Evolutionary conservation across 192 early-diverging fungal genomes (phyloP).

Genomic region (Entophlyctis luteolus): DNA sequence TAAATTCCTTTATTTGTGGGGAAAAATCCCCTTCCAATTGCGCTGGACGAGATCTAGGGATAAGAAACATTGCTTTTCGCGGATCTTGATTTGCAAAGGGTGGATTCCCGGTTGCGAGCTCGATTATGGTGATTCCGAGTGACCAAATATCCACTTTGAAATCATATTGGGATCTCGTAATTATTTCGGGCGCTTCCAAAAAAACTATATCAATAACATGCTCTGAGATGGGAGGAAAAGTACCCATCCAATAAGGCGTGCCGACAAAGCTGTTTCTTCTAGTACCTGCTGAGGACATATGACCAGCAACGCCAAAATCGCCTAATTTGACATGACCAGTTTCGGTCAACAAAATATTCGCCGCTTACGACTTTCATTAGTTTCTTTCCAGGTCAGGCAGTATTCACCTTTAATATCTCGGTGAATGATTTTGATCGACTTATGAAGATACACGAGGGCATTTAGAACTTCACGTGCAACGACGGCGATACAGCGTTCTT

Average conservation of each 20-base stretch:
- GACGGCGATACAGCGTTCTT: slow-evolving; percentile 84
- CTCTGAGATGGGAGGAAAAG: neutral
- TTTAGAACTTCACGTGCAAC: slow-evolving; percentile 84
- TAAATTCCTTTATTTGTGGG: slow-evolving; percentile 80
- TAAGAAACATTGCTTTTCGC: slow-evolving; percentile 81
- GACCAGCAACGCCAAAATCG: slow-evolving; percentile 63
- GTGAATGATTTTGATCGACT: slow-evolving; percentile 86
- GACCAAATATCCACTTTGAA: slow-evolving; percentile 97
- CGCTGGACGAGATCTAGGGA: slow-evolving; percentile 77
- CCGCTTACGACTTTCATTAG: slow-evolving; percentile 45
- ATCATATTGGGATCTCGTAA: slow-evolving; percentile 28
- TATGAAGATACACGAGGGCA: slow-evolving; percentile 90
- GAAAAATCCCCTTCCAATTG: slow-evolving; percentile 78
- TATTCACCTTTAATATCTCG: slow-evolving; percentile 90
- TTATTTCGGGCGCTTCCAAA: slow-evolving; percentile 11
- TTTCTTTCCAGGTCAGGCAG: neutral
- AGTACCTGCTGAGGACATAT: slow-evolving; percentile 41
- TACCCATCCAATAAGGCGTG: slow-evolving; percentile 45
- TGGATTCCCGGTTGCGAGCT: slow-evolving; percentile 91
- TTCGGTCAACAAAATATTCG: slow-evolving; percentile 58
- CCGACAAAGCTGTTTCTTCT: slow-evolving; percentile 89
- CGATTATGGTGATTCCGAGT: slow-evolving; percentile 95
- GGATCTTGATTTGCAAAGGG: slow-evolving; percentile 90
- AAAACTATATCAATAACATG: too few species aligned
- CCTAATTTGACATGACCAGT: slow-evolving; percentile 52